Percentiles rank a stretch among this genome's conserved stretches.
phyloP scores from a whole-genome alignment of 345 rosid genomes.

The Pseudoturritis turrita region DNA sequence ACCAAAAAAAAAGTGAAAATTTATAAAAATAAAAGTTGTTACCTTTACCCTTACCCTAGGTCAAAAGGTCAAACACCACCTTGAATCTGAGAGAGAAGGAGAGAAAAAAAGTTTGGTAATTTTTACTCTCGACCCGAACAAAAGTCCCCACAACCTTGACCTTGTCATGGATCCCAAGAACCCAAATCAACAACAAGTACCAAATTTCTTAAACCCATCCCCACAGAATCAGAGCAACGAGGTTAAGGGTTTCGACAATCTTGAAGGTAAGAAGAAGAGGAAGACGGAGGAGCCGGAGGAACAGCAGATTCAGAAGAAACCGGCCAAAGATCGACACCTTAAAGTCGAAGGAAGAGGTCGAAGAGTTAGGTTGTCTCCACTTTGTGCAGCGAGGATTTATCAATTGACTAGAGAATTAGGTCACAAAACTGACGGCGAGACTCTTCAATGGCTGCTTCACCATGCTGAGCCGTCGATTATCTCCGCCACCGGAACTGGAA shows the following conservation, averaged over 20 bases:
- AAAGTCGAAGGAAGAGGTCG: slow-evolving; percentile 24
- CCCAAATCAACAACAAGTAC: neutral
- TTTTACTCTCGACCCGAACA: neutral
- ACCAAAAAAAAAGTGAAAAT: neutral
- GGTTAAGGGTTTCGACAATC: neutral
- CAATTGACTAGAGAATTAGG: slow-evolving; percentile 22
- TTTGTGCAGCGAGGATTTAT: slow-evolving; percentile 14
- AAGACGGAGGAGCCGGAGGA: neutral
- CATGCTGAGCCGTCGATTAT: slow-evolving; percentile 21
- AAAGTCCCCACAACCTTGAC: neutral
- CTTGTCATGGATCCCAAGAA: slow-evolving; percentile 13
- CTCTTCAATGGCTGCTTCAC: slow-evolving; percentile 18
- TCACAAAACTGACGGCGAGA: slow-evolving; percentile 23
- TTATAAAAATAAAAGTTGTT: neutral
- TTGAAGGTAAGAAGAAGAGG: slow-evolving; percentile 2
- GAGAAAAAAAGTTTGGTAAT: neutral
- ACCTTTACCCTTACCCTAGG: neutral
- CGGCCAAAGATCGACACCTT: slow-evolving; percentile 4
- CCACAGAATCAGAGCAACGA: neutral
- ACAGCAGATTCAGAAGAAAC: neutral
- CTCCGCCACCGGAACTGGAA: slow-evolving; percentile 16
- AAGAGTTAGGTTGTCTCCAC: neutral
- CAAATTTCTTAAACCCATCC: neutral
- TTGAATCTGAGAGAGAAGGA: neutral
- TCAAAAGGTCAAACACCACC: neutral